Evolutionary conservation across 176 grass and related monocot genomes (phyloP).

Genomic region (Zea luxurians): DNA sequence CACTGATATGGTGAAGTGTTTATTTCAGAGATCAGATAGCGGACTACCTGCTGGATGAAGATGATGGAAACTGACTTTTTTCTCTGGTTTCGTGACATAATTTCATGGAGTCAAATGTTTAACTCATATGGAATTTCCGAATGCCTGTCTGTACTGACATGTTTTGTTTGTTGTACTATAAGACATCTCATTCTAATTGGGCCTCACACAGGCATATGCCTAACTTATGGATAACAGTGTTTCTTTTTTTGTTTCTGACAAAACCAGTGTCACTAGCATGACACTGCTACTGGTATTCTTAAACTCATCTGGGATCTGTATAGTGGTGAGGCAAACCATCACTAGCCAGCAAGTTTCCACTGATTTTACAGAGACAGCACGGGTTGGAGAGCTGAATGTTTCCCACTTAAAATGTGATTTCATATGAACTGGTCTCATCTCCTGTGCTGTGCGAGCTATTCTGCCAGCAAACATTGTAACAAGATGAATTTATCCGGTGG

Average conservation of each 20-base stretch:
- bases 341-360: slow-evolving; percentile 24
- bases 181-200: slow-evolving; percentile 24
- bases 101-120: background rate
- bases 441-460: slow-evolving; percentile 37
- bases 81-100: slow-evolving; percentile 11
- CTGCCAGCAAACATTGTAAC: slow-evolving; percentile 36
- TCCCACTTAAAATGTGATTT: slow-evolving; percentile 33
- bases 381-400: slow-evolving; percentile 30
- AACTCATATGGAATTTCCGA: background rate
- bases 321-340: slow-evolving; percentile 30
- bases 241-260: background rate
- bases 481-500: slow-evolving; percentile 25
- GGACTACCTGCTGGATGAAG: slow-evolving; percentile 59
- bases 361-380: slow-evolving; percentile 17
- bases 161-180: slow-evolving; percentile 42
- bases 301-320: slow-evolving; percentile 20
- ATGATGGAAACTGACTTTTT: slow-evolving; percentile 46
- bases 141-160: slow-evolving; percentile 33
- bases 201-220: slow-evolving; percentile 24
- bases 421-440: slow-evolving; percentile 25
- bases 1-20: slow-evolving; percentile 35
- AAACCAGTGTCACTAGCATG: background rate
- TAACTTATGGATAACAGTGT: slow-evolving; percentile 30
- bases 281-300: slow-evolving; percentile 5
- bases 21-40: slow-evolving; percentile 71